Conservation (phyloP, 2,329 filamentous ascomycete genomes). For the Ophiosphaerella narmari region DNA sequence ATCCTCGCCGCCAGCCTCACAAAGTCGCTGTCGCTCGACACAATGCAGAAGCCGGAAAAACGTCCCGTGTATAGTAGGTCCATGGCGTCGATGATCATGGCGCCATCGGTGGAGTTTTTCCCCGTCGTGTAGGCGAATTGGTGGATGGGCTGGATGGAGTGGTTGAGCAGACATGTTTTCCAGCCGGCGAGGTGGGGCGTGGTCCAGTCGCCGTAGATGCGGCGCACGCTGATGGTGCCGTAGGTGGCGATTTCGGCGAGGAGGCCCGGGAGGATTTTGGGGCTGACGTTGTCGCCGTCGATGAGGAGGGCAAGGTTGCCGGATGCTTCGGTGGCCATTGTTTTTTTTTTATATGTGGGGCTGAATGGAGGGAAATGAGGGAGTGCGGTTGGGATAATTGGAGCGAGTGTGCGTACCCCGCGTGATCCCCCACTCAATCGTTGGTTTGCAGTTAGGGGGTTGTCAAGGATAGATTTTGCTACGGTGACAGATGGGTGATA, state of each 20-base stretch:
- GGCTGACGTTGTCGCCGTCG: conserved; percentile 33
- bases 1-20: conserved; percentile 41
- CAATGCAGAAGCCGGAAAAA: conserved; percentile 41
- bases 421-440: too few relatives aligned
- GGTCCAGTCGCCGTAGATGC: conserved; percentile 18
- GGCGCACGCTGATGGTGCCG: conserved; percentile 11
- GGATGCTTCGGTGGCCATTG: background rate
- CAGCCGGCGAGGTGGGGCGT: conserved; percentile 2
- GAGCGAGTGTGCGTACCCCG: too few relatives aligned
- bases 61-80: conserved; percentile 41
- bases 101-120: conserved; percentile 40
- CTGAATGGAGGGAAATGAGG: too few relatives aligned
- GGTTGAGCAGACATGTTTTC: conserved; percentile 20
- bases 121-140: conserved; percentile 37
- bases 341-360: too few relatives aligned
- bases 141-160: conserved; percentile 33
- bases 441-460: too few relatives aligned
- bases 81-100: conserved; percentile 46
- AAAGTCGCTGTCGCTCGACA: conserved; percentile 46
- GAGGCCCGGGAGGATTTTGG: conserved; percentile 28
- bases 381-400: too few relatives aligned
- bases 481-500: too few relatives aligned
- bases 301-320: conserved; percentile 24
- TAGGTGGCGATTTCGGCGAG: conserved; percentile 40
- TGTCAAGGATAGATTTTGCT: too few relatives aligned